Evolutionary conservation across 2,329 filamentous ascomycete genomes (phyloP).

Genomic region (Aotearoamyces nothofagi): DNA sequence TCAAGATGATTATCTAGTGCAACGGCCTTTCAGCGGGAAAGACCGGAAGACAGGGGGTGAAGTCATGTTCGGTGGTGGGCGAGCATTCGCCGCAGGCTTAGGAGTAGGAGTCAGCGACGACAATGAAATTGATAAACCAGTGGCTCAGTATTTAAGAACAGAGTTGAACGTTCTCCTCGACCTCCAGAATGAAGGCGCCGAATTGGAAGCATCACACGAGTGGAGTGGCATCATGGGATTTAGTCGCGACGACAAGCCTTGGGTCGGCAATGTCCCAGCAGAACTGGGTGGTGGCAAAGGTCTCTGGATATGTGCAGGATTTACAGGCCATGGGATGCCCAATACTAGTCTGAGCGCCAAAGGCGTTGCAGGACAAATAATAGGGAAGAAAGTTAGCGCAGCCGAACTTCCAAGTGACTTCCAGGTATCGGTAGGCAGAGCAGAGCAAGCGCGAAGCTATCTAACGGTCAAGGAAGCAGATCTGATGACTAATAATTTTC

Average conservation of each 20-base stretch:
- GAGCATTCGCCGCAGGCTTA: constrained; percentile 35
- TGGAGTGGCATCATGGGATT: constrained; percentile 79
- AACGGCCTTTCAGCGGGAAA: constrained; percentile 38
- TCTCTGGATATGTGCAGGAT: constrained; percentile 49
- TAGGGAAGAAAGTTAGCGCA: constrained; percentile 18
- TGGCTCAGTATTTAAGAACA: constrained; percentile 15
- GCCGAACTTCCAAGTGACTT: neutral
- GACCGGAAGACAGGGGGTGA: constrained; percentile 29
- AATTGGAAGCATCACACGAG: constrained; percentile 29
- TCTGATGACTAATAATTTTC: no score
- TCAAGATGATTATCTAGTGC: constrained; percentile 59
- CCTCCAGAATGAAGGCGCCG: constrained; percentile 21
- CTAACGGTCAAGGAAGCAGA: no score
- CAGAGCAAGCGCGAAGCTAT: no score
- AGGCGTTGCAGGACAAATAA: constrained; percentile 45
- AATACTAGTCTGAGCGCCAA: constrained; percentile 52
- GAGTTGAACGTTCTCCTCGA: constrained; percentile 14
- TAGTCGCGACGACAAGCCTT: constrained; percentile 50
- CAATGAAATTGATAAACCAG: constrained; percentile 33
- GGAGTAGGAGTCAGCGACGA: constrained; percentile 46
- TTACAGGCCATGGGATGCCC: constrained; percentile 66
- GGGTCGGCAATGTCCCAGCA: constrained; percentile 52
- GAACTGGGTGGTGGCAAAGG: constrained; percentile 36
- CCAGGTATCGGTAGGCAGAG: neutral
- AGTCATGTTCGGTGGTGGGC: constrained; percentile 58